Conservation (phyloP, 176 grass and related monocot genomes). For the Rhipidocladum racemiflorum region DNA sequence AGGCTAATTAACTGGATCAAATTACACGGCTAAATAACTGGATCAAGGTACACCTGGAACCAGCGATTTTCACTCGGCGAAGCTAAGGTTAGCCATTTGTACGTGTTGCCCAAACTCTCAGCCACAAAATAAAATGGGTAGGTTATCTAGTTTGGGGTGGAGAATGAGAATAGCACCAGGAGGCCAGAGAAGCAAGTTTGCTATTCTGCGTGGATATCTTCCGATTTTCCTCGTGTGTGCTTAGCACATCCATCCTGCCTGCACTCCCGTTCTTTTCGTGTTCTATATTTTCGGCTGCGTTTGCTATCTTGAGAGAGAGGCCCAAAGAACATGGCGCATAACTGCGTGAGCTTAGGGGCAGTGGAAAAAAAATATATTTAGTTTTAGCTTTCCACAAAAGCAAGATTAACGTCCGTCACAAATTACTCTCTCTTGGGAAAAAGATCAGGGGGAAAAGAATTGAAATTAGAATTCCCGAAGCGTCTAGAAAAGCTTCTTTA, state of each 20-base stretch:
- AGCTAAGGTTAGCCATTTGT: not conserved
- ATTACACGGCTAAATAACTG: no score
- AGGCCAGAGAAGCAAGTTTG: no score
- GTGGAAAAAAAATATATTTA: not conserved
- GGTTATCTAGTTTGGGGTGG: no score
- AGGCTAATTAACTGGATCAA: not conserved
- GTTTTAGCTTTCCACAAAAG: not conserved
- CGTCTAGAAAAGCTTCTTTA: not conserved
- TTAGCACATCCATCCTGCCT: not conserved
- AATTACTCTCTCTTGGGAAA: not conserved
- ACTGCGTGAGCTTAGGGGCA: not conserved
- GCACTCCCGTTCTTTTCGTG: not conserved
- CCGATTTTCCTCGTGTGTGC: not conserved
- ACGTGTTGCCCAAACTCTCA: not conserved
- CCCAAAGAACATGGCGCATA: not conserved
- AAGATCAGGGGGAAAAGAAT: not conserved
- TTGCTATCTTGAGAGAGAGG: not conserved
- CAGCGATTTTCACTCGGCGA: not conserved
- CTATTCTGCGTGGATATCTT: no score
- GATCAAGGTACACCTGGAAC: not conserved
- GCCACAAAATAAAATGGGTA: not conserved
- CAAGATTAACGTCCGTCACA: not conserved
- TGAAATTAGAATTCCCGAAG: no score
- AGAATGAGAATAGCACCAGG: no score
- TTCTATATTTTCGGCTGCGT: not conserved